Percentiles rank a stretch among this genome's conserved stretches.
phyloP scores from a whole-genome alignment of 2,329 filamentous ascomycete genomes.

The Metarhizium sp. region DNA sequence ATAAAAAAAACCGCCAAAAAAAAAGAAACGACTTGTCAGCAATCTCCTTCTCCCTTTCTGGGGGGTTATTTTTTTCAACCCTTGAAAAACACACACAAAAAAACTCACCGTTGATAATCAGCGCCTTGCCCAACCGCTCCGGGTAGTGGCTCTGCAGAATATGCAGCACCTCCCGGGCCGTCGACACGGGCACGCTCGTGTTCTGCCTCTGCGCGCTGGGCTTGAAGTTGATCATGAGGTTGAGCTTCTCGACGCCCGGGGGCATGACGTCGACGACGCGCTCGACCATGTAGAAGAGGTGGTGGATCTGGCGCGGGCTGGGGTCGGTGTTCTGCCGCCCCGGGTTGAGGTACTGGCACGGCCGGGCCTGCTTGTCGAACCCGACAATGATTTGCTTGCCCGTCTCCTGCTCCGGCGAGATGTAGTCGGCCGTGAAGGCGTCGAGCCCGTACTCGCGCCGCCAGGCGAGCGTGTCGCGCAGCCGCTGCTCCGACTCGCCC shows the following conservation, averaged over 20 bases:
- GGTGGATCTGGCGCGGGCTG: conserved; percentile 79
- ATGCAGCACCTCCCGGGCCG: conserved; percentile 73
- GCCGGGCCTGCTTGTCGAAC: conserved; percentile 76
- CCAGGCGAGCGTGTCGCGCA: conserved; percentile 77
- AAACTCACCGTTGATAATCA: conserved; percentile 70
- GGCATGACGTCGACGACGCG: conserved; percentile 80
- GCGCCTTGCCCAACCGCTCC: conserved; percentile 76
- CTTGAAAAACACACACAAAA: no score
- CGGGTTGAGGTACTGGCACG: conserved; percentile 84
- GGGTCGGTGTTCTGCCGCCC: conserved; percentile 87
- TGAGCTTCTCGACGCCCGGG: conserved; percentile 75
- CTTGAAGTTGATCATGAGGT: conserved; percentile 88
- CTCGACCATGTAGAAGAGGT: conserved; percentile 94
- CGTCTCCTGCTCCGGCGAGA: conserved; percentile 89
- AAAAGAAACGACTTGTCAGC: not conserved
- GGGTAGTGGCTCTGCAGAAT: conserved; percentile 96
- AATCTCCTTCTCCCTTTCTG: not conserved
- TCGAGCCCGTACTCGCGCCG: conserved; percentile 81
- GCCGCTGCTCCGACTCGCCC: conserved; percentile 64
- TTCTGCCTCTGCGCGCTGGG: conserved; percentile 65
- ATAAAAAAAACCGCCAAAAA: not conserved
- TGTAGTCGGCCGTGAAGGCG: conserved; percentile 72
- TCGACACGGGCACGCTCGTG: conserved; percentile 60
- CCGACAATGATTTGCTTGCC: conserved; percentile 89
- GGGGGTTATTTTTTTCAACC: not conserved